phyloP scores from a whole-genome alignment of 331 rosid species.

The Rhamnella rubrinervis region DNA sequence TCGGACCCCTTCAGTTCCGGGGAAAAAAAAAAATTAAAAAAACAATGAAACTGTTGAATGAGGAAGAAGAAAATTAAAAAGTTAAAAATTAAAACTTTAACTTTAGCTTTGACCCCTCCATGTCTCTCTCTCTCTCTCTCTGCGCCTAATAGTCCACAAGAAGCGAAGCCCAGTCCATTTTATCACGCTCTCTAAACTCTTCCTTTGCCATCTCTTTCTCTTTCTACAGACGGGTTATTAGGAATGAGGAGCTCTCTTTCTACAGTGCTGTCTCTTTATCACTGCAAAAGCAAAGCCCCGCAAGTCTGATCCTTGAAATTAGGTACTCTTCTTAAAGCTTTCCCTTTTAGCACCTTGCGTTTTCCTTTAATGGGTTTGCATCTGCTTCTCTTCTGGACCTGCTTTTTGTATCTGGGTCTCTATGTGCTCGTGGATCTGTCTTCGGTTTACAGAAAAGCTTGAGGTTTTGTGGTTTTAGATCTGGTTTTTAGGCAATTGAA shows the following conservation, averaged over 20 bases:
- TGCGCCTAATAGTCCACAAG: constrained; percentile 44
- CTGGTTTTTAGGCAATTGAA: constrained; percentile 38
- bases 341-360: constrained; percentile 33
- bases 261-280: constrained; percentile 32
- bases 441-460: constrained; percentile 37
- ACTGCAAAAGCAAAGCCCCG: constrained; percentile 50
- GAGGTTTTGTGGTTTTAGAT: constrained; percentile 41
- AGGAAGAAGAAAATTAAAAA: constrained; percentile 17
- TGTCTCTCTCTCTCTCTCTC: constrained; percentile 28
- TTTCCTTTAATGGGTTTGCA: constrained; percentile 26
- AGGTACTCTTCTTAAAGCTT: constrained; percentile 54
- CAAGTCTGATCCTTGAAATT: constrained; percentile 44
- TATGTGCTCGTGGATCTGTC: constrained; percentile 54
- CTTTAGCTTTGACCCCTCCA: constrained; percentile 50
- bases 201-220: constrained; percentile 7
- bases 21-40: constrained; percentile 26
- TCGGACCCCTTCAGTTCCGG: constrained; percentile 46
- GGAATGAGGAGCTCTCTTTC: constrained; percentile 31
- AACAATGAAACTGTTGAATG: constrained; percentile 41
- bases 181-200: constrained; percentile 22
- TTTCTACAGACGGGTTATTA: constrained; percentile 1
- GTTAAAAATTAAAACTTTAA: constrained; percentile 14
- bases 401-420: constrained; percentile 49
- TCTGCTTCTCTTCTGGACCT: constrained; percentile 17
- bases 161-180: constrained; percentile 34